Evolutionary conservation across 1,139 yeast species (phyloP).

Genomic region (Yamadazyma dushanensis): DNA sequence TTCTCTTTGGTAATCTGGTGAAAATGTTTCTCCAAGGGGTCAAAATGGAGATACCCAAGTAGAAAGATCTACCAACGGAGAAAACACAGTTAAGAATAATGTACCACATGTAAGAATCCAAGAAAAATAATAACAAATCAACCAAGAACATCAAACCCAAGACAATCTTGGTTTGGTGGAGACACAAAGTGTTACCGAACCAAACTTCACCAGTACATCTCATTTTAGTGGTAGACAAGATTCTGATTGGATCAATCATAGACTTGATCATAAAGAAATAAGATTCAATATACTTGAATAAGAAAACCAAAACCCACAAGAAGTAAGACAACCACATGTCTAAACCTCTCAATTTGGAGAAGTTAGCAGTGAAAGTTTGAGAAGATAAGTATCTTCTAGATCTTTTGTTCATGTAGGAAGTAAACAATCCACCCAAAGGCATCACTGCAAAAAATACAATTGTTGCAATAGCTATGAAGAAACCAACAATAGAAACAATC

Average conservation of each 20-base stretch:
- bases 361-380: slow-evolving; percentile 94
- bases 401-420: slow-evolving; percentile 85
- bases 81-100: slow-evolving; percentile 90
- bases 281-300: slow-evolving; percentile 86
- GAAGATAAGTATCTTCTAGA: slow-evolving; percentile 91
- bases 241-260: slow-evolving; percentile 90
- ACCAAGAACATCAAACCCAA: slow-evolving; percentile 90
- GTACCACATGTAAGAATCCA: slow-evolving; percentile 99
- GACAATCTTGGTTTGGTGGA: slow-evolving; percentile 82
- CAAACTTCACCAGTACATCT: slow-evolving; percentile 82
- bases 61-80: slow-evolving; percentile 96
- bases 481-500: slow-evolving; percentile 83
- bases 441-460: slow-evolving; percentile 83
- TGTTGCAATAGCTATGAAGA: slow-evolving; percentile 85
- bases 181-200: slow-evolving; percentile 75
- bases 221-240: slow-evolving; percentile 46
- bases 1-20: slow-evolving; percentile 97
- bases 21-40: slow-evolving; percentile 99
- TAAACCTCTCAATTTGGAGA: slow-evolving; percentile 74
- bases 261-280: slow-evolving; percentile 91
- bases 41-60: slow-evolving; percentile 95
- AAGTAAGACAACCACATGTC: slow-evolving; percentile 97
- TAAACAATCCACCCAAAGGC: slow-evolving; percentile 97
- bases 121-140: slow-evolving; percentile 91
- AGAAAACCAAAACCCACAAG: slow-evolving; percentile 85